phyloP scores from a whole-genome alignment of 768 basidiomycete species.

The Leucosporidium creatinivorum region DNA sequence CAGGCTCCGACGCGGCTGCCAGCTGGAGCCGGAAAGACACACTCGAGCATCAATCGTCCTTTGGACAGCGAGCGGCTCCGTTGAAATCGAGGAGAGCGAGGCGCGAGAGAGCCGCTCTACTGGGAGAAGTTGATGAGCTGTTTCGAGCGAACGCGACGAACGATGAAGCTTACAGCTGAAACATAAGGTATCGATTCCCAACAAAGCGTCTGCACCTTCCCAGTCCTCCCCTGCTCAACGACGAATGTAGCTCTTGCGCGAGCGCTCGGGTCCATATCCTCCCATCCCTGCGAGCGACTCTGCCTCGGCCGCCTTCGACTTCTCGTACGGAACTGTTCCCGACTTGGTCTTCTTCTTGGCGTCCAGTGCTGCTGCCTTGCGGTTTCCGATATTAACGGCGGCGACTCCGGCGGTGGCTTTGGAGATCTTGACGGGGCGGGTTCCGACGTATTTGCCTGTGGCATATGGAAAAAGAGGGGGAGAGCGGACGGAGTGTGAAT shows the following conservation, averaged over 20 bases:
- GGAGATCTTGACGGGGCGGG: constrained; percentile 84
- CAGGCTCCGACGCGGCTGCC: too few relatives aligned
- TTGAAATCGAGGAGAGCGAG: too few relatives aligned
- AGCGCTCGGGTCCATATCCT: constrained; percentile 29
- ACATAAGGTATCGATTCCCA: too few relatives aligned
- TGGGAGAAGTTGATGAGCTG: too few relatives aligned
- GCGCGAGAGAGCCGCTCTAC: too few relatives aligned
- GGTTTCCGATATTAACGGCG: constrained; percentile 85
- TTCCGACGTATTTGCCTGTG: constrained; percentile 91
- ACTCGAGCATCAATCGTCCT: too few relatives aligned
- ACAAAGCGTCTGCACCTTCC: too few relatives aligned
- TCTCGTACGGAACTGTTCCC: constrained; percentile 26
- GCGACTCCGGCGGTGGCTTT: constrained; percentile 80
- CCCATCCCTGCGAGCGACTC: constrained; percentile 20
- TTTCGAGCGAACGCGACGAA: too few relatives aligned
- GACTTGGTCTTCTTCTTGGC: constrained; percentile 66
- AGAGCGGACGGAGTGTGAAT: constrained; percentile 16
- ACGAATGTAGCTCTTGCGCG: constrained; percentile 30
- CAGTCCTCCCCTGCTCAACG: constrained; percentile 11
- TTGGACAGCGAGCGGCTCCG: too few relatives aligned
- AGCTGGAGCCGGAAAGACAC: too few relatives aligned
- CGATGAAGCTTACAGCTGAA: too few relatives aligned
- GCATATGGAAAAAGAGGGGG: constrained; percentile 2
- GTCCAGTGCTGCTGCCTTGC: constrained; percentile 84
- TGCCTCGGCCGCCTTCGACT: constrained; percentile 27